phyloP scores from a whole-genome alignment of 1,284 basidiomycete genomes.

The Ustilago loliicola region DNA sequence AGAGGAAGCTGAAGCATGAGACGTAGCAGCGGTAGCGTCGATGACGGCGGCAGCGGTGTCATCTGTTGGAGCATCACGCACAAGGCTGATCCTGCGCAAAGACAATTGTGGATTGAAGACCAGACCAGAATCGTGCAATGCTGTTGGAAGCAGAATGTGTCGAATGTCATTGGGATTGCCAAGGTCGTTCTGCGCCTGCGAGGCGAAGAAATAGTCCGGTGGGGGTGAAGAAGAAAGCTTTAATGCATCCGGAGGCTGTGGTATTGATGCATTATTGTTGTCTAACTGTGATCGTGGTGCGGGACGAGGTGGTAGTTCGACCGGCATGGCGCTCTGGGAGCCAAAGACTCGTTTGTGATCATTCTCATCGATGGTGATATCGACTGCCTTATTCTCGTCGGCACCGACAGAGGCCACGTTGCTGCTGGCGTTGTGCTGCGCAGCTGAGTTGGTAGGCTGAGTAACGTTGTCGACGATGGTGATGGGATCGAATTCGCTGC shows the following conservation, averaged over 20 bases:
- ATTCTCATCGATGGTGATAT: constrained; percentile 48
- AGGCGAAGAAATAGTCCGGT: constrained; percentile 13
- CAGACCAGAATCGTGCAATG: constrained; percentile 42
- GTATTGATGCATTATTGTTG: constrained; percentile 2
- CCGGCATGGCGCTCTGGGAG: constrained; percentile 15
- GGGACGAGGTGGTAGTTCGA: constrained; percentile 9
- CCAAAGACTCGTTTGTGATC: constrained; percentile 45
- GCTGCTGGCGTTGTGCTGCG: constrained; percentile 3
- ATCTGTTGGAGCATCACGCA: constrained; percentile 8
- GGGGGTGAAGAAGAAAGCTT: constrained; percentile 23
- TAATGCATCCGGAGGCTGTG: background rate
- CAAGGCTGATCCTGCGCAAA: constrained; percentile 19
- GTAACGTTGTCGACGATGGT: constrained; percentile 38
- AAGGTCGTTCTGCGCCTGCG: background rate
- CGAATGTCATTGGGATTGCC: background rate
- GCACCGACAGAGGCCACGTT: background rate
- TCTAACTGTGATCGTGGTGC: background rate
- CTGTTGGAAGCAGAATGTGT: constrained; percentile 36
- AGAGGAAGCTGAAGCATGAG: background rate
- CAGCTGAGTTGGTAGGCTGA: constrained; percentile 15
- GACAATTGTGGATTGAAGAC: constrained; percentile 43
- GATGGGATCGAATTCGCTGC: constrained; percentile 23
- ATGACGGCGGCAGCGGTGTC: background rate
- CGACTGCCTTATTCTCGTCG: constrained; percentile 27
- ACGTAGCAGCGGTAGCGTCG: background rate